Conservation (phyloP, 805 yeast species). For the Hanseniaspora opuntiae region DNA sequence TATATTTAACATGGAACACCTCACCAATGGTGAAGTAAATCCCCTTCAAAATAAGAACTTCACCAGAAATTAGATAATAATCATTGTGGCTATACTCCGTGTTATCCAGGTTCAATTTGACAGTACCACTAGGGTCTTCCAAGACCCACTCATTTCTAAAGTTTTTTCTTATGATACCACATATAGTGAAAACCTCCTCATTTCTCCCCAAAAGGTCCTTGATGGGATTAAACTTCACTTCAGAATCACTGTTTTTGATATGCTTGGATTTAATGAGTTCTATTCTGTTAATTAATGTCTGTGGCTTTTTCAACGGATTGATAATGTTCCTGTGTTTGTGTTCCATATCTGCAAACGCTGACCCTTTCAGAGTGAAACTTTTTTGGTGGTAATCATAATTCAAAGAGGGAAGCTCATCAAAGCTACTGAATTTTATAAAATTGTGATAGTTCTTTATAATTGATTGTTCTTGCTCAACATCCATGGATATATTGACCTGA, state of each 20-base stretch:
- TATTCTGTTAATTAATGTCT: constrained; percentile 30
- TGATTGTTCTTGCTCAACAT: not conserved
- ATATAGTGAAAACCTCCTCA: constrained; percentile 57
- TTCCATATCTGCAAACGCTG: not conserved
- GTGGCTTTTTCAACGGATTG: not conserved
- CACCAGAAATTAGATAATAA: constrained; percentile 57
- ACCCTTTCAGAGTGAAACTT: not conserved
- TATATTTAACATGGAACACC: constrained; percentile 57
- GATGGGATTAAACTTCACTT: constrained; percentile 49
- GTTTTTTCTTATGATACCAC: constrained; percentile 60
- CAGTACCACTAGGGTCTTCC: constrained; percentile 68
- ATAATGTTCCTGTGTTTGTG: not conserved
- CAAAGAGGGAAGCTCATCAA: constrained; percentile 2
- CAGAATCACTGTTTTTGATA: not conserved
- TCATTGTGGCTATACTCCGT: constrained; percentile 45
- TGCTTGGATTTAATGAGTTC: constrained; percentile 27
- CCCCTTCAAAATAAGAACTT: constrained; percentile 73
- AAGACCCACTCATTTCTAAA: constrained; percentile 57
- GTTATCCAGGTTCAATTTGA: constrained; percentile 20
- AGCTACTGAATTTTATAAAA: constrained; percentile 2
- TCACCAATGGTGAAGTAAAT: constrained; percentile 55
- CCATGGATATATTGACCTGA: not conserved
- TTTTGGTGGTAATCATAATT: not conserved
- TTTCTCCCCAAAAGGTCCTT: constrained; percentile 79
- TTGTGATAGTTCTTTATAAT: not conserved